Base-by-base conservation (phyloP, 495 filamentous ascomycete species). In the Parmelia sp. region DNA sequence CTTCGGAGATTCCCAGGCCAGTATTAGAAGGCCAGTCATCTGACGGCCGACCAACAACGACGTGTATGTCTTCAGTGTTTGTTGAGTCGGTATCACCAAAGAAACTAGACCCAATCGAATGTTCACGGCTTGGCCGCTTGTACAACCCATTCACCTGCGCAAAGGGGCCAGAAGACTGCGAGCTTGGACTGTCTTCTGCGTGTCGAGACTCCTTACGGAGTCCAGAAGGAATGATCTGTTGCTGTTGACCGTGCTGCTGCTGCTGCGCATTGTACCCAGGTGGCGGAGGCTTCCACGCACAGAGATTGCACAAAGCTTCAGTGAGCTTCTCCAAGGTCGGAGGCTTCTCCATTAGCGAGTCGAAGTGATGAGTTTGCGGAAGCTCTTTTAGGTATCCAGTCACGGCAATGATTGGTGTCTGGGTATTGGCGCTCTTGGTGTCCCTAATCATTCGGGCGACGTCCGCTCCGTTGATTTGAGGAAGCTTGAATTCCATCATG, bases 351-450 rank as follows among this genome's bases (percentile, higher is more conserved):
- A 98, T 90, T 57, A 97, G 81, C 14, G 88, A 87, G 70, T 96
- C 91, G 69, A 98, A 97, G 74, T 97, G 88, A 78, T 97, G 92
- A 14, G 90, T 90, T 63, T 91, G 90, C 42, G 90, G 91, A 25
- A 98, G 82, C 70, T 98, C 94, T 69, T 97, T 97, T 19, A 98
- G 78, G 74, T 98, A 98, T 47, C 94, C 92, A 19, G 94, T 98
- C n/a, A 97, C 90, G 56, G 91, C 91, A 55, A 98, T 90, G 68
- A 98, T 94, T 3, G 94, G 94, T 0, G 94, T 98, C 69, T 90
- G 85, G n/a, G 88, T 85, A 71, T 98, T 98, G 27, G 89, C 83
- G 74, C 96, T 96, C 74, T 93, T 91, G 8, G 91, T 96, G 67
- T 96, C 92, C 35, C 94, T 86, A 62, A 98, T 89, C 94, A 98